phyloP scores from a whole-genome alignment of 169 alveolate genomes.

The Plasmodium blacklocki region DNA sequence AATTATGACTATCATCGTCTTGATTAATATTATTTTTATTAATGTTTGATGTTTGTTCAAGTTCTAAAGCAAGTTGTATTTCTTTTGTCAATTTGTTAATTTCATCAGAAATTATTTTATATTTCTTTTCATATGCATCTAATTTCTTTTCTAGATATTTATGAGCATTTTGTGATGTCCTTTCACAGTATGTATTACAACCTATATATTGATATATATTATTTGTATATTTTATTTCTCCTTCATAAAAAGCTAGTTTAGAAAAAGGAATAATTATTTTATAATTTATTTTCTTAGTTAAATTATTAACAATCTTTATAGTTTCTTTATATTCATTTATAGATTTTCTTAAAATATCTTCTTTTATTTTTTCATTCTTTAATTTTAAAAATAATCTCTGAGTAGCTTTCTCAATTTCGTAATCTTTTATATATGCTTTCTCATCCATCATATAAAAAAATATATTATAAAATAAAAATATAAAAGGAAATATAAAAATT shows the following conservation, averaged over 20 bases:
- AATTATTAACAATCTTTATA: slow-evolving; percentile 7
- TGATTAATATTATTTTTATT: background rate
- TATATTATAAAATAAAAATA: no score
- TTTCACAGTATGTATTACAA: slow-evolving; percentile 60
- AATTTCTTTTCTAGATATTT: slow-evolving; percentile 20
- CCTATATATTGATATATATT: slow-evolving; percentile 54
- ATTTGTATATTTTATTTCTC: slow-evolving; percentile 60
- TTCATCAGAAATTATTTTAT: slow-evolving; percentile 14
- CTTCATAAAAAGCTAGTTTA: slow-evolving; percentile 60
- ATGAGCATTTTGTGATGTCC: slow-evolving; percentile 53
- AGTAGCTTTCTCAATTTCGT: slow-evolving; percentile 49
- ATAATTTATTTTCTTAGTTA: slow-evolving; percentile 49
- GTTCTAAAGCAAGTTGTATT: slow-evolving; percentile 50
- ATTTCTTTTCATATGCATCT: slow-evolving; percentile 29
- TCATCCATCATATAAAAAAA: no score
- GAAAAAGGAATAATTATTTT: slow-evolving; percentile 51
- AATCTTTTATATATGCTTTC: slow-evolving; percentile 3
- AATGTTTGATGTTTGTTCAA: background rate
- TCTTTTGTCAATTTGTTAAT: slow-evolving; percentile 49
- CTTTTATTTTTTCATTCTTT: slow-evolving; percentile 50
- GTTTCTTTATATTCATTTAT: slow-evolving; percentile 55
- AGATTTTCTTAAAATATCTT: slow-evolving; percentile 41
- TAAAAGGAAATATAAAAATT: no score
- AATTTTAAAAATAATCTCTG: slow-evolving; percentile 37
- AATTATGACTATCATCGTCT: background rate